Evolutionary conservation across 1,284 basidiomycete genomes (phyloP).

Genomic region (Anthracocystis setariae): DNA sequence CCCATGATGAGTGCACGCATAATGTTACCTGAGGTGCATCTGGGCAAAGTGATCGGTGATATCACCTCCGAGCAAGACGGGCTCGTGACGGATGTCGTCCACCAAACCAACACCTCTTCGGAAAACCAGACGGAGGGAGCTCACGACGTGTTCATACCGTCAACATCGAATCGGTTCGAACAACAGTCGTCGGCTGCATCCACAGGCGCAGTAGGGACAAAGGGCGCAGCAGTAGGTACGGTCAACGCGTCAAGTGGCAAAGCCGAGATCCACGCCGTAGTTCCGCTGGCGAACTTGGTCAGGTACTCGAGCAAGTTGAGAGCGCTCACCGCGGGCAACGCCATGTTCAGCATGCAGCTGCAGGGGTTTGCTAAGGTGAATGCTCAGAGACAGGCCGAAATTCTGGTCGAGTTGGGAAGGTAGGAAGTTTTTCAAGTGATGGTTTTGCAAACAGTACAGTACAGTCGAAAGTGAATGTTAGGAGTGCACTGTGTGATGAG

Average conservation of each 20-base stretch:
- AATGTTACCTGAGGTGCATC: slow-evolving; percentile 35
- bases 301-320: slow-evolving; percentile 82
- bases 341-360: slow-evolving; percentile 79
- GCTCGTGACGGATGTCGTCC: slow-evolving; percentile 54
- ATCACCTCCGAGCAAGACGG: slow-evolving; percentile 61
- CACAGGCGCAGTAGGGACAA: slow-evolving; percentile 59
- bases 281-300: slow-evolving; percentile 81
- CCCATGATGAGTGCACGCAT: slow-evolving; percentile 64
- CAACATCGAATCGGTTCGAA: slow-evolving; percentile 73
- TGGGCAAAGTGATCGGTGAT: slow-evolving; percentile 63
- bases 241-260: too few relatives aligned
- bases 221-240: too few relatives aligned
- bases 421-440: not conserved
- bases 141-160: slow-evolving; percentile 76
- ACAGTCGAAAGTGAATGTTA: too few relatives aligned
- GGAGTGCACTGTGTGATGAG: not conserved
- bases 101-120: slow-evolving; percentile 70
- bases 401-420: slow-evolving; percentile 57
- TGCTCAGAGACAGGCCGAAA: slow-evolving; percentile 49
- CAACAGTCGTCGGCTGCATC: slow-evolving; percentile 72
- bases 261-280: slow-evolving; percentile 70
- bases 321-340: slow-evolving; percentile 82
- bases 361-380: slow-evolving; percentile 76
- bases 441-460: too few relatives aligned
- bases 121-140: slow-evolving; percentile 69